Conservation (phyloP, 768 basidiomycete species). For the Termitomyces eurrhizus region DNA sequence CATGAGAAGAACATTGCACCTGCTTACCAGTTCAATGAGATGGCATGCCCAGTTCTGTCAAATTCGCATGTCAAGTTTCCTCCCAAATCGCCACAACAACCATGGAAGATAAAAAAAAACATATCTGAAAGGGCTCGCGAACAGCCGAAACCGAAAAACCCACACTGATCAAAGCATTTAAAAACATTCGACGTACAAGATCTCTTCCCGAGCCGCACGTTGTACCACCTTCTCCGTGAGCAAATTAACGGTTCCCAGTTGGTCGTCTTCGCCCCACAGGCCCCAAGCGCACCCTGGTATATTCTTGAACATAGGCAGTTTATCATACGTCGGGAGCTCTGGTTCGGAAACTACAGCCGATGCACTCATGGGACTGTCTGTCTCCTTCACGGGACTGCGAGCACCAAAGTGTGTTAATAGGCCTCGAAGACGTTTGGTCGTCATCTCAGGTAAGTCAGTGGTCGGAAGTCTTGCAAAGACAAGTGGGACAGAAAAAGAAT, state of each 20-base stretch:
- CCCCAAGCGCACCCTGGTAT: constrained; percentile 65
- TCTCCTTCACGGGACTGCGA: not conserved
- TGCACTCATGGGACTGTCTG: not conserved
- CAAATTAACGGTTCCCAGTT: constrained; percentile 65
- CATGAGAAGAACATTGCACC: not conserved
- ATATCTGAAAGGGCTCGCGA: not conserved
- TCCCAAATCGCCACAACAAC: not conserved
- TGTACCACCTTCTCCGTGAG: constrained; percentile 62
- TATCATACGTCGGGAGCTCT: constrained; percentile 31
- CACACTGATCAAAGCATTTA: not conserved
- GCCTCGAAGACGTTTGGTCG: constrained; percentile 26
- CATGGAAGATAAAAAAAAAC: not conserved
- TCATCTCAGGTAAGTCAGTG: constrained; percentile 17
- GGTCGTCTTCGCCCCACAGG: constrained; percentile 62
- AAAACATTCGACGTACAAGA: constrained; percentile 28
- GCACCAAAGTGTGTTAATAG: constrained; percentile 25
- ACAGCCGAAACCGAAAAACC: not conserved
- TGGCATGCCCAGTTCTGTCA: constrained; percentile 45
- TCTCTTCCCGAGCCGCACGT: constrained; percentile 52
- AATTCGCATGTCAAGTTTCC: not conserved
- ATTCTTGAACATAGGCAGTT: constrained; percentile 44
- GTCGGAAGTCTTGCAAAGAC: not conserved
- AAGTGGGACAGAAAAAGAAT: not conserved
- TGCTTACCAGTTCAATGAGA: constrained; percentile 61
- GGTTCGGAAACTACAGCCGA: constrained; percentile 4